phyloP scores from a whole-genome alignment of 306 rosid genomes.

The Prunus persica region Prunus_persica_NCBIv2 NC_034015.1:12584001-12584500 shows the following conservation, averaged over 20 bases:
- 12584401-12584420: not conserved
- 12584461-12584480: too few relatives aligned
- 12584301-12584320: not conserved
- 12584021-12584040: not conserved
- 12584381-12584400: not conserved
- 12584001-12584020: conserved; percentile 66
- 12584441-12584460: too few relatives aligned
- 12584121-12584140: not conserved
- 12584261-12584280: not conserved
- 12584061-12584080: not conserved
- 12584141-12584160: not conserved
- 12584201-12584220: not conserved
- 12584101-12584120: conserved; percentile 4
- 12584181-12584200: not conserved
- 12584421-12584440: too few relatives aligned
- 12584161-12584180: not conserved
- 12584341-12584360: too few relatives aligned
- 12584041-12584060: not conserved
- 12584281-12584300: not conserved
- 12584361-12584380: too few relatives aligned
- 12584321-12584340: too few relatives aligned
- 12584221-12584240: not conserved
- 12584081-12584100: conserved; percentile 1
- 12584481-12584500: too few relatives aligned
- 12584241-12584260: not conserved